Evolutionary conservation across 2,329 filamentous ascomycete genomes (phyloP), one percentile per base, ranked within the genome.

Genomic region (Verticillium isaacii): DNA sequence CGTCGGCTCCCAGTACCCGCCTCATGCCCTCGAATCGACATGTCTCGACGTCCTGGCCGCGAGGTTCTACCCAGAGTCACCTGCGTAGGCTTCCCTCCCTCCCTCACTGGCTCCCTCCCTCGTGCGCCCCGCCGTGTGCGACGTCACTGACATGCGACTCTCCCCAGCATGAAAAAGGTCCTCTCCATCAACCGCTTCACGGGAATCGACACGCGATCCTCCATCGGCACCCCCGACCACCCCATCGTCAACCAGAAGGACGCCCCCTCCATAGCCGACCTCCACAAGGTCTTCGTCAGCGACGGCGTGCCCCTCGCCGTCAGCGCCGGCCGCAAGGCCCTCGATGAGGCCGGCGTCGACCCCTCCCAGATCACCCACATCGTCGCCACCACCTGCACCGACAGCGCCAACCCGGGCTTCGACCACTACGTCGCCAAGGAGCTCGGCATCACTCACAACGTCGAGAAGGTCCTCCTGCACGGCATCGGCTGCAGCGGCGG

Each of bases 361-460:
- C 70, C 80, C 0, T 69, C 70, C 3, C 76, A 86, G 59, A 86
- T 90, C 64, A 90, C 87, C 3, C 88, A 90, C 67, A 78, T 89
- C 50, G 86, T 90, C 9, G 83, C 86, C 29, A 88, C 86, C 0
- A 89, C 87, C 5, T 90, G 88, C 70, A 90, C 87, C 9, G 85
- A 90, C 70, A 88, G 85, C 65, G 86, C 86, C 17, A 90, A 89
- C 69, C 87, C 87, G 0, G 87, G 87, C 1, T 90, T 86, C 69
- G 88, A 90, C 66, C 85, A 89, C 70, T 88, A 79, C 64, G 84
- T 90, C 29, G 82, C 82, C 59, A 85, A 84, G 68, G 75, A 78
- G 5, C 74, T 90, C 2, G 85, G 85, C 0, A 77, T 89, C 34
- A 76, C 77, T n/a, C 76, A 81, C 37, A 75, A 75, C n/a, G 80